Evolutionary conservation across 345 rosid species (phyloP), one percentile per base, ranked within the genome.

Genomic region (Leavenworthia alabamica): DNA sequence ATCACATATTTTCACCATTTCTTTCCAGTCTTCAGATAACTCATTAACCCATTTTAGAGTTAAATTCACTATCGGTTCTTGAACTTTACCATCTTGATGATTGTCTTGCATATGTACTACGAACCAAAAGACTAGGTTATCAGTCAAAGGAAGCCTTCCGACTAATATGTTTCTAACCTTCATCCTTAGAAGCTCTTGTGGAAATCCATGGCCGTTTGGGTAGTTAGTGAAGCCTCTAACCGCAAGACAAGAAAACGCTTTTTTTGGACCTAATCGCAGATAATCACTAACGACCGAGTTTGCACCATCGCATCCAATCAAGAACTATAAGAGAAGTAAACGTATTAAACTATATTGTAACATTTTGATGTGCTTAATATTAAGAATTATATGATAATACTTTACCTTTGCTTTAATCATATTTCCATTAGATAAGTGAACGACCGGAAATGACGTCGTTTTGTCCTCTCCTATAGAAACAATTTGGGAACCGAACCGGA

Each of bases 271-370:
- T 64, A 82, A 51, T n/a, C 23, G 47, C 5, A 86, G 60, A 36
- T 64, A 81, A 16, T 80, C 71, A 11, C 80, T 73, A 2, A 83
- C 79, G 0, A 73, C 8, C 0, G 85, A 83, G 31, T 81, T 71
- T 6, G 72, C 75, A 24, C 93, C 87, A 14, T 86, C 93, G 6
- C 87, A 83, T 26, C 81, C 89, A 12, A 80, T 79, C 69, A 83
- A 49, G 46, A 72, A 66, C 76, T 79, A 49, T 19, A 11, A 2
- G 40, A 46, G 12, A 26, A 36, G 6, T 19, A 36, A 27, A 23
- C 27, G 24, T 8, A 26, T 47, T 56, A 45, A 14, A 45, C 47
- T 45, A 56, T 53, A n/a, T n/a, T n/a, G 5, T 26, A 26, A 26
- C 28, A 1, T 26, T 5, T 26, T 26, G 28, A 26, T 26, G 1